phyloP scores from a whole-genome alignment of 331 rosid species.

The Pyracantha coccinea region DNA sequence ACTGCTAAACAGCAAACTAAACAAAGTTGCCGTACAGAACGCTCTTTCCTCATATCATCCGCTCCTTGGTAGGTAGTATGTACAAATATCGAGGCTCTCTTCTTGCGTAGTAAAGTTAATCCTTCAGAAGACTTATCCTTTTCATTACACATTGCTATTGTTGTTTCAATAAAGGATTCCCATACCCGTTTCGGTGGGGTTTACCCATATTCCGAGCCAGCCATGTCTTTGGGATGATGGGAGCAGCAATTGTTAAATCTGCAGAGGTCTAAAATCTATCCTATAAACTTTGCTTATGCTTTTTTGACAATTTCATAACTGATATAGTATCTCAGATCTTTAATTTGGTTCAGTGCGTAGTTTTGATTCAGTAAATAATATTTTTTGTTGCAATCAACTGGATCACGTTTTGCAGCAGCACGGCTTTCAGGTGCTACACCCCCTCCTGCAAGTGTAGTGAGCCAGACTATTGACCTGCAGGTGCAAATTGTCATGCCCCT shows the following conservation, averaged over 20 bases:
- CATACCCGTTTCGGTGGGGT: conserved; percentile 98
- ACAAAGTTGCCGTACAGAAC: conserved; percentile 77
- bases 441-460: conserved; percentile 74
- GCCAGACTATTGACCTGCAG: conserved; percentile 83
- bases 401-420: conserved; percentile 72
- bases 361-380: conserved; percentile 8
- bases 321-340: background rate
- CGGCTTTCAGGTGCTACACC: conserved; percentile 97
- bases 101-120: background rate
- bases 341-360: background rate
- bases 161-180: conserved; percentile 58
- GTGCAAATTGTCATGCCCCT: conserved; percentile 23
- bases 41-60: conserved; percentile 51
- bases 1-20: conserved; percentile 38
- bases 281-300: too few species aligned
- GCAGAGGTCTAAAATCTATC: conserved; percentile 51
- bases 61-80: conserved; percentile 70
- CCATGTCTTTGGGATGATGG: conserved; percentile 95
- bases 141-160: background rate
- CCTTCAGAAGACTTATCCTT: conserved; percentile 10
- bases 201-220: conserved; percentile 90
- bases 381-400: conserved; percentile 70
- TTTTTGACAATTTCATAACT: background rate
- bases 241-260: conserved; percentile 85
- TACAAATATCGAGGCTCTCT: background rate